phyloP scores from a whole-genome alignment of 768 basidiomycete species.

The Artomyces pyxidatus region DNA sequence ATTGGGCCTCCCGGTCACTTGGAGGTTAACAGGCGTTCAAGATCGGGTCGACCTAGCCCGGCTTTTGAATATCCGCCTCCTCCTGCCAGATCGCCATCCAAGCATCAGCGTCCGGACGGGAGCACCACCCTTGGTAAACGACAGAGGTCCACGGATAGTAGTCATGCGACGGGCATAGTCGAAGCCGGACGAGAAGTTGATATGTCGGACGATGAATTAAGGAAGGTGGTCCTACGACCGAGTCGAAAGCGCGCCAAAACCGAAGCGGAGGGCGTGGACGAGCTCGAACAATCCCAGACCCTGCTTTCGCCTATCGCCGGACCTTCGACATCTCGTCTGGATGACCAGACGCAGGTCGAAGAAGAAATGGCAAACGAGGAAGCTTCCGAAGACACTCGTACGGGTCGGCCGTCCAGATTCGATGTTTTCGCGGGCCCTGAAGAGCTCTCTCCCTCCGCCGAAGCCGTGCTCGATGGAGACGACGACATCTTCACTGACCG shows the following conservation, averaged over 20 bases:
- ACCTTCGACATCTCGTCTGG: conserved; percentile 1
- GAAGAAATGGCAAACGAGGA: not conserved
- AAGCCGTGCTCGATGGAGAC: conserved; percentile 2
- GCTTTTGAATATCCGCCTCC: conserved; percentile 16
- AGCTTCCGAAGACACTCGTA: not conserved
- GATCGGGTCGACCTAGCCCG: conserved; percentile 6
- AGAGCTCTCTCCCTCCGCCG: not conserved
- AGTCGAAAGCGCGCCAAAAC: conserved; percentile 46
- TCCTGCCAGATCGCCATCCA: conserved; percentile 12
- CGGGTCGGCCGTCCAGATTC: not conserved
- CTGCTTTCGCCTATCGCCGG: conserved; percentile 4
- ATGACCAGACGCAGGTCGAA: not conserved
- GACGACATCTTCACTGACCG: conserved; percentile 16
- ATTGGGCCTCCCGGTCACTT: not conserved
- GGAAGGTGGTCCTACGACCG: conserved; percentile 33
- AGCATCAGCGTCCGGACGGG: conserved; percentile 23
- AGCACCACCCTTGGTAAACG: conserved; percentile 59
- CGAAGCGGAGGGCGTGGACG: conserved; percentile 18
- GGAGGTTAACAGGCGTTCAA: conserved; percentile 1
- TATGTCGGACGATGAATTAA: conserved; percentile 29
- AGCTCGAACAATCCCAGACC: not conserved
- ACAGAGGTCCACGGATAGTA: conserved; percentile 42
- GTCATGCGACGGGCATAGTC: conserved; percentile 31
- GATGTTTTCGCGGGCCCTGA: conserved; percentile 2
- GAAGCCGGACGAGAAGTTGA: conserved; percentile 36